phyloP scores from a whole-genome alignment of 139 green algal genomes.

The Micractinium conductrix region DNA sequence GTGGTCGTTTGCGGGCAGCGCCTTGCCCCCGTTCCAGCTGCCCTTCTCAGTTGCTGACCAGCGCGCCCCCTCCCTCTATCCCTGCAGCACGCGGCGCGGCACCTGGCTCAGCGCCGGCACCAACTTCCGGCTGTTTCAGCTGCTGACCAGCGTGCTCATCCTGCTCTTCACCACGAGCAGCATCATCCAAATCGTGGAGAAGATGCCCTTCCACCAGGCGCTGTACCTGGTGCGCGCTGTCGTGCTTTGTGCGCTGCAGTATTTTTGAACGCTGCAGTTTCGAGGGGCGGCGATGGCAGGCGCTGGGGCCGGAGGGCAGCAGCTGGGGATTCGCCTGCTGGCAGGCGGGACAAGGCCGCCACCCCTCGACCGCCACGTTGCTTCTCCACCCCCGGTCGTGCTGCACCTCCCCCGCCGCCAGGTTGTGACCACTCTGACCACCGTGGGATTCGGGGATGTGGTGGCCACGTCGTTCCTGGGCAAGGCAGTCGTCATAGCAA shows the following conservation, averaged over 20 bases:
- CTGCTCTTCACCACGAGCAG: slow-evolving; percentile 68
- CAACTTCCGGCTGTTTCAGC: slow-evolving; percentile 77
- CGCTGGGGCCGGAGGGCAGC: no score
- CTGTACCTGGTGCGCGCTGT: slow-evolving; percentile 83
- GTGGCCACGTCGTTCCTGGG: slow-evolving; percentile 58
- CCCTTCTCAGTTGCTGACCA: neutral
- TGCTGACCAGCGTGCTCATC: slow-evolving; percentile 73
- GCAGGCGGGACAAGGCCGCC: no score
- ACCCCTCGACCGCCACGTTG: neutral
- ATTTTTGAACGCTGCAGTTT: no score
- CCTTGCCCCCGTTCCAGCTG: neutral
- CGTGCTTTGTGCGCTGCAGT: no score
- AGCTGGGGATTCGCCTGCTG: no score
- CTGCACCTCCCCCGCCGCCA: neutral
- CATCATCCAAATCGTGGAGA: slow-evolving; percentile 66
- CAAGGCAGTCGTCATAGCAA: slow-evolving; percentile 67
- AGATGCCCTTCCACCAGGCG: slow-evolving; percentile 79
- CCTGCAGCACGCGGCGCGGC: slow-evolving; percentile 42
- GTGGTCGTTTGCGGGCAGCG: neutral
- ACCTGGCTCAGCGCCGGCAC: slow-evolving; percentile 61
- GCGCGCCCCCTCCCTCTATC: neutral
- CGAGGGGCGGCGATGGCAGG: no score
- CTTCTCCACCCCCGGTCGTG: neutral
- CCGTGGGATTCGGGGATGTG: slow-evolving; percentile 78
- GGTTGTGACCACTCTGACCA: slow-evolving; percentile 36